Evolutionary conservation across 1,284 basidiomycete species (phyloP), one percentile per base, ranked within the genome.

Genomic region (Leucoagaricus sp.): DNA sequence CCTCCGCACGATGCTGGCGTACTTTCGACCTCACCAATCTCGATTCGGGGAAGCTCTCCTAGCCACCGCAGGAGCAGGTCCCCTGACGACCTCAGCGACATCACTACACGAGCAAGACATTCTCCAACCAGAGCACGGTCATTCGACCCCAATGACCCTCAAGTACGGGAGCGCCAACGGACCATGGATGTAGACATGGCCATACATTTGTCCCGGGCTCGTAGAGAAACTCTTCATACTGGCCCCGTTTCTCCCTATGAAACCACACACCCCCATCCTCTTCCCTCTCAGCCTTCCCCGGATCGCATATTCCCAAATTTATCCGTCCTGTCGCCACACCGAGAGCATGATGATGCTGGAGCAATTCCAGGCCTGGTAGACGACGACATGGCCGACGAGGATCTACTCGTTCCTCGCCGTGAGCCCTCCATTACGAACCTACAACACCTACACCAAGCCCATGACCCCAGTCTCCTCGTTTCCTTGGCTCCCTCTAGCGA

Each of bases 141-240:
- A 8, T 80, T 81, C 60, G 86, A 90, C 67, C 80, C 78, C 13
- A 78, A 85, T 71, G 87, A 90, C 66, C 85, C 87, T 0, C 82
- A 88, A 55, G 83, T 80, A 21, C 77, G 83, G 49, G 91, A 93
- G 67, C 82, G 91, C 15, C 91, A 93, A 72, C 80, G 89, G n/a
- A 83, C 87, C 1, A 87, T 93, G 84, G 91, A 93, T 62, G 91
- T 86, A 0, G 90, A 93, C 65, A 90, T 92, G 82, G 91, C 91
- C 46, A 81, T 91, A 67, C 89, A 93, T 53, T 82, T 93, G 45
- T 90, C 89, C 28, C 79, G 84, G 33, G 89, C 89, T 0, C 80
- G 90, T 25, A 79, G 87, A 60, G 84, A 85, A 53, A 89, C 88
- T 2, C 65, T 85, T n/a, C 71, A 75, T 19, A 59, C 62, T 15